Conservation (phyloP, 352 stramenopile genomes). For the Pythium aquatile region DNA sequence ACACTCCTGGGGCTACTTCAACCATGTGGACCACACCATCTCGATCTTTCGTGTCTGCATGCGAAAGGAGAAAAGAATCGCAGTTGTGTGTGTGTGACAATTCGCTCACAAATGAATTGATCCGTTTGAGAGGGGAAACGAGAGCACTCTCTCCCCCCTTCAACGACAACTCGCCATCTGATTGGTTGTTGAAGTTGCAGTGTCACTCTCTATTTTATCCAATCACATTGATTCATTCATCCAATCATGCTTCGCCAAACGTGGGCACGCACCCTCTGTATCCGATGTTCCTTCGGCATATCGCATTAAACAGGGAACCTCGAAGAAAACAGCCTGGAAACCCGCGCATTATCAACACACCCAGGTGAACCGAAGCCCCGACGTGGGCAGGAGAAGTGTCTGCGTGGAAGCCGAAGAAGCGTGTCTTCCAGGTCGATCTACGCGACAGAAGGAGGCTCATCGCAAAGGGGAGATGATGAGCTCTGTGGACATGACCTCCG, state of each 20-base stretch:
- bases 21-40: slow-evolving; percentile 31
- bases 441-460: not conserved
- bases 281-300: slow-evolving; percentile 19
- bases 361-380: not conserved
- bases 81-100: slow-evolving; percentile 1
- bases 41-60: slow-evolving; percentile 22
- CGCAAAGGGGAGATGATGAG: slow-evolving; percentile 26
- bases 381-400: not conserved
- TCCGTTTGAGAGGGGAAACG: not conserved
- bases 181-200: slow-evolving; percentile 25
- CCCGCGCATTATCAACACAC: slow-evolving; percentile 13
- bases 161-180: slow-evolving; percentile 8
- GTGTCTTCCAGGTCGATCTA: not conserved
- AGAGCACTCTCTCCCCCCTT: not conserved
- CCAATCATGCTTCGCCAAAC: not conserved
- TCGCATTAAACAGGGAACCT: slow-evolving; percentile 10
- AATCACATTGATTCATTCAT: slow-evolving; percentile 3
- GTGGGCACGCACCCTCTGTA: not conserved
- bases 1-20: slow-evolving; percentile 25
- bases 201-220: slow-evolving; percentile 21
- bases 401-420: slow-evolving; percentile 2
- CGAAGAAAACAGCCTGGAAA: slow-evolving; percentile 24
- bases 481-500: slow-evolving; percentile 28
- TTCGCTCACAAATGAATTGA: slow-evolving; percentile 6
- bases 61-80: slow-evolving; percentile 22